phyloP scores from a whole-genome alignment of 352 stramenopile species.

The Phytophthora idaei region DNA sequence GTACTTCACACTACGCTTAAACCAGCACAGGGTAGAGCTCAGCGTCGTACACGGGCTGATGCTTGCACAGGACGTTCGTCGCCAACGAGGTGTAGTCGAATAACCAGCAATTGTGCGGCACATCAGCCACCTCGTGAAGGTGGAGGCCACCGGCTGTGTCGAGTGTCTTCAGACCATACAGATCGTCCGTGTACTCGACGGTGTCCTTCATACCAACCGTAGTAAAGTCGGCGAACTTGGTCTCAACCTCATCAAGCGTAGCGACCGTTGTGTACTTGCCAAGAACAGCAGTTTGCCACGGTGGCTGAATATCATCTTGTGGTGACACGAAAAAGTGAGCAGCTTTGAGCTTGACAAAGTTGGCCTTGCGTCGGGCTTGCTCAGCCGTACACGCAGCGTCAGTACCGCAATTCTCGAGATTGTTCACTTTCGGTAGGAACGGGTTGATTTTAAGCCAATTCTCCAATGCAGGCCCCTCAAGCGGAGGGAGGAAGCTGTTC shows the following conservation, averaged over 20 bases:
- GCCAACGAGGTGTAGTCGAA: constrained; percentile 42
- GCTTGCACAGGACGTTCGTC: constrained; percentile 25
- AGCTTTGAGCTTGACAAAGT: constrained; percentile 46
- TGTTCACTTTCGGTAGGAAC: constrained; percentile 51
- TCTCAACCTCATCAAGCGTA: constrained; percentile 33
- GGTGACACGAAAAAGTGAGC: constrained; percentile 60
- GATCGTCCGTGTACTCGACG: constrained; percentile 38
- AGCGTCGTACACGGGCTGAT: constrained; percentile 32
- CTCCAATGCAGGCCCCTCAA: constrained; percentile 20
- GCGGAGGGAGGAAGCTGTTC: constrained; percentile 40
- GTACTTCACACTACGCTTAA: constrained; percentile 5
- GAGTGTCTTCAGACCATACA: constrained; percentile 48
- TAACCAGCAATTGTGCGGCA: constrained; percentile 48
- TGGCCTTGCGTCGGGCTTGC: constrained; percentile 43
- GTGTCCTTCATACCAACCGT: constrained; percentile 43
- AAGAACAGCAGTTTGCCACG: constrained; percentile 48
- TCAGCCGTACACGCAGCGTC: constrained; percentile 19
- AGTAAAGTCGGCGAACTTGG: constrained; percentile 38
- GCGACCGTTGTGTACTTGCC: constrained; percentile 47
- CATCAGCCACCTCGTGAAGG: constrained; percentile 28
- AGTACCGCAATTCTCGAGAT: constrained; percentile 23
- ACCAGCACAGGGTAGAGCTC: constrained; percentile 42
- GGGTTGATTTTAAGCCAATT: constrained; percentile 43
- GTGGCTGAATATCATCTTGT: constrained; percentile 41
- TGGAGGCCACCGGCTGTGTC: constrained; percentile 29